Evolutionary conservation across 129 eudicot genomes (phyloP).

Genomic region (Lonicera japonica): DNA sequence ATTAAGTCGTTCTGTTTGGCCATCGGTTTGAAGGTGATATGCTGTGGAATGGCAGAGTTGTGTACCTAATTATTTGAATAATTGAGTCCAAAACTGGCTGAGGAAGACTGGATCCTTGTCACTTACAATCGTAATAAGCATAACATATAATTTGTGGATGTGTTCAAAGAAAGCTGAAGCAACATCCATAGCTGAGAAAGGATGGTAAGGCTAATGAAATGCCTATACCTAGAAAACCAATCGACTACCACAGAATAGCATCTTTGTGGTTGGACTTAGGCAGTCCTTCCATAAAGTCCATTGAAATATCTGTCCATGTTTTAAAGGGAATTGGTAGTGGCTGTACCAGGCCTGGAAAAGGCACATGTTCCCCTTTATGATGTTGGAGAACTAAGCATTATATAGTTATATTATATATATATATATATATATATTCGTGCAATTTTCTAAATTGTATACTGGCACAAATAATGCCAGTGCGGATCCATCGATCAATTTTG

Average conservation of each 20-base stretch:
- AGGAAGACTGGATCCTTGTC: neutral
- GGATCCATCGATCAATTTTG: too few relatives aligned
- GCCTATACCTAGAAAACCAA: neutral
- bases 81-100: neutral
- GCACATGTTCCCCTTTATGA: too few relatives aligned
- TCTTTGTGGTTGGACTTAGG: neutral
- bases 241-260: neutral
- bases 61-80: neutral
- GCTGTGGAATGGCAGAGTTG: neutral
- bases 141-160: neutral
- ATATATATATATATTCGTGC: too few relatives aligned
- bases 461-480: too few relatives aligned
- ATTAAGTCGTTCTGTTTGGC: too few relatives aligned
- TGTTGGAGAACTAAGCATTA: too few relatives aligned
- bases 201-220: neutral
- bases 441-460: too few relatives aligned
- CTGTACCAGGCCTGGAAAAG: too few relatives aligned
- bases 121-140: neutral
- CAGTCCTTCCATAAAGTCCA: neutral
- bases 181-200: neutral
- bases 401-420: too few relatives aligned
- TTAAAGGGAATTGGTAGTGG: too few relatives aligned
- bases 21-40: too few relatives aligned
- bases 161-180: neutral
- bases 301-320: too few relatives aligned